A percentile compares a stretch with the other conserved stretches of the same genome.
Conservation (phyloP, 306 rosid species). For the Delonix regia region DNA sequence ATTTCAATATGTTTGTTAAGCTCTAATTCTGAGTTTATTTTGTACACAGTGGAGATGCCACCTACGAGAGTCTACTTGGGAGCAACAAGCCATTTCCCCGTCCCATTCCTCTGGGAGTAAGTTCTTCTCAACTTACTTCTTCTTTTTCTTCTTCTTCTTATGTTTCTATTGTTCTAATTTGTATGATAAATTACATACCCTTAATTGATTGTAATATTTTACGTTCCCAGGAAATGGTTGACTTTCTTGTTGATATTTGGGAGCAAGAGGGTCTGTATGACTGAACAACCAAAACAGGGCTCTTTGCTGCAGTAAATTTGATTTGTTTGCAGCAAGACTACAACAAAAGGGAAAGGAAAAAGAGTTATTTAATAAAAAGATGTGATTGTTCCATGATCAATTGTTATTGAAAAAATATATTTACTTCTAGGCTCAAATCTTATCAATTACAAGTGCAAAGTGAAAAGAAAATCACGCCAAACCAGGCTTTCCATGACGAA, state of each 20-base stretch:
- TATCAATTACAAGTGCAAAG: not conserved
- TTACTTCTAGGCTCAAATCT: not conserved
- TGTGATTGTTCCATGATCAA: not conserved
- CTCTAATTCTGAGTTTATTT: constrained; percentile 32
- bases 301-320: not conserved
- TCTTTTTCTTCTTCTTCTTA: not conserved
- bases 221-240: constrained; percentile 81
- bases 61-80: constrained; percentile 72
- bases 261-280: constrained; percentile 85
- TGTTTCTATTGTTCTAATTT: not conserved
- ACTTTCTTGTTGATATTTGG: constrained; percentile 82
- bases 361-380: not conserved
- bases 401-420: not conserved
- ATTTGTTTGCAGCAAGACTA: not conserved
- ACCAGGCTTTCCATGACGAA: not conserved
- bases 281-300: constrained; percentile 43
- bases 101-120: constrained; percentile 78
- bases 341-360: not conserved
- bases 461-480: not conserved
- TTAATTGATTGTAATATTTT: constrained; percentile 23
- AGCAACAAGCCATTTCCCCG: constrained; percentile 63
- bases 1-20: not conserved
- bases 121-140: constrained; percentile 34
- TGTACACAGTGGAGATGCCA: constrained; percentile 70
- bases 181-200: not conserved